Conservation (phyloP, 768 basidiomycete species). For the Asterophora parasitica region DNA sequence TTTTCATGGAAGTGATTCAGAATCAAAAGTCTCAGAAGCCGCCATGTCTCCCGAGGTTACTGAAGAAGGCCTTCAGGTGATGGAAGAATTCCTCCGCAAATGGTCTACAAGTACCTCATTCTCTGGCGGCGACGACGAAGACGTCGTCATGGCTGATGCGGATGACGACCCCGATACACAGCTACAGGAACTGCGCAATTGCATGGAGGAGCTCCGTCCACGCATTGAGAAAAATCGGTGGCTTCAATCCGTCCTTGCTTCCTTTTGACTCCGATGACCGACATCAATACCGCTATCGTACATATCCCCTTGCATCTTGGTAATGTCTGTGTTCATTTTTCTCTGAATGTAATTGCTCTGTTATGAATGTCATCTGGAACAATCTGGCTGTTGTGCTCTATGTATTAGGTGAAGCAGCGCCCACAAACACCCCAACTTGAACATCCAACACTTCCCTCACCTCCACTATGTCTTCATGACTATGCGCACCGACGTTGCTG, state of each 20-base stretch:
- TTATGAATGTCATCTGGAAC: no score
- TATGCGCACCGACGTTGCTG: background rate
- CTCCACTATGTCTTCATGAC: background rate
- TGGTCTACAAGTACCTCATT: constrained; percentile 49
- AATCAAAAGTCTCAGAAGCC: constrained; percentile 16
- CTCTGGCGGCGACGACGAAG: constrained; percentile 45
- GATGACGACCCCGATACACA: constrained; percentile 34
- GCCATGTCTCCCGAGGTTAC: constrained; percentile 55
- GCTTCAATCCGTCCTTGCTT: constrained; percentile 56
- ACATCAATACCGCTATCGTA: background rate
- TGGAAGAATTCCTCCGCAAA: constrained; percentile 69
- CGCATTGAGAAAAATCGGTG: constrained; percentile 76
- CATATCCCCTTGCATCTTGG: constrained; percentile 3
- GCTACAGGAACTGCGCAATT: constrained; percentile 50
- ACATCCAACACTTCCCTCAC: background rate
- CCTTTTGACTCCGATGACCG: constrained; percentile 24
- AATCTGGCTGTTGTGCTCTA: no score
- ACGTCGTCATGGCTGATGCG: constrained; percentile 38
- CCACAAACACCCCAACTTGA: background rate
- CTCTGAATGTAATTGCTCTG: background rate
- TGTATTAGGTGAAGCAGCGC: no score
- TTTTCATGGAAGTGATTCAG: background rate
- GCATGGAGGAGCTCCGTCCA: constrained; percentile 60
- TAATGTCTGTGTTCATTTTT: constrained; percentile 7
- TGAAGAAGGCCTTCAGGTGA: constrained; percentile 75